Base-by-base conservation (phyloP, 176 grass and related monocot species). In the Avena eriantha region DNA sequence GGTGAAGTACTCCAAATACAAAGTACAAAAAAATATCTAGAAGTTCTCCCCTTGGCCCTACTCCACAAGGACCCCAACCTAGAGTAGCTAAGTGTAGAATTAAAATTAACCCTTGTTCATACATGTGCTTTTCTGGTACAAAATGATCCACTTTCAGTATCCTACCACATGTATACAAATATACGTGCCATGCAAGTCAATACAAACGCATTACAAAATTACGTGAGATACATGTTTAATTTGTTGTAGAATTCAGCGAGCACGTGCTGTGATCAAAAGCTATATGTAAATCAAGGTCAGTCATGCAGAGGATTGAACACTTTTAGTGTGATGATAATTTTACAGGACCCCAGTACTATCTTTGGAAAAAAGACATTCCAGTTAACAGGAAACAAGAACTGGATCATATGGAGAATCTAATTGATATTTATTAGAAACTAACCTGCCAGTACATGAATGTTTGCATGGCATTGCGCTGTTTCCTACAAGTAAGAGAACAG, bases 381-480 rank as follows among this genome's bases (percentile, higher is more conserved):
- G 10, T 73, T 58, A 36, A 80, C 31, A 73, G 17, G 59, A 86
- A 86, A 80, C 5, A 56, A 86, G 49, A 79, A 53, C 23, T 60
- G 46, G n/a, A 56, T 67, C 16, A 45, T 78, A 16, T 4, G 3
- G 48, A 57, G 35, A 86, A 80, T 55, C 8, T 48, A 86, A 67
- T 57, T 21, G 15, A 53, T 60, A 23, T 71, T 86, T 35, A 71
- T 19, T 10, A 12, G 70, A 58, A 85, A 83, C 84, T 83, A 91
- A 99, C 97, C 97, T 99, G 97, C 97, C 94, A 99, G 74, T 99
- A 99, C 83, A 99, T 99, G 90, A 96, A 97, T 77, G 92, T 94
- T 85, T 94, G 94, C 84, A 99, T 94, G 90, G 87, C 81, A 90
- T 87, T 96, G 73, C 97, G 76, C 26, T 99, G 92, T 88, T 81